Conservation (phyloP, 2,329 filamentous ascomycete genomes). For the Arthrobotrys megalospora region DNA sequence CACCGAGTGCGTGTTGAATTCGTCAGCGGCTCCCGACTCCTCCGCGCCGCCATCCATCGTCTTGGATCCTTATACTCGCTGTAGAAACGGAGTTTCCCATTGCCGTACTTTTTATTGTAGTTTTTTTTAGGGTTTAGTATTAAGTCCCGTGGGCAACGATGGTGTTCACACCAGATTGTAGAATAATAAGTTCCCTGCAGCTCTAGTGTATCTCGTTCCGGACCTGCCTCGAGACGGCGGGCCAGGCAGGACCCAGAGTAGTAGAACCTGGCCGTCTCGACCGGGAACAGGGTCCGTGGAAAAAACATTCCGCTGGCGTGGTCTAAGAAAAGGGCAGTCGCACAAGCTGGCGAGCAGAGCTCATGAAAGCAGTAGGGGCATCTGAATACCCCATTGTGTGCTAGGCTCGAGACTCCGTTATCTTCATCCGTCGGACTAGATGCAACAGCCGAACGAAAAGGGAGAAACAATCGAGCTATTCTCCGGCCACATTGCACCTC, state of each 20-base stretch:
- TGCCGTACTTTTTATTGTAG: conserved; percentile 1
- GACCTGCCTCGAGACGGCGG: neutral
- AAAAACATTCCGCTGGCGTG: conserved; percentile 41
- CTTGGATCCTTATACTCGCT: conserved; percentile 26
- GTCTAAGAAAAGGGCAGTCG: conserved; percentile 38
- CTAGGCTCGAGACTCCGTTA: neutral
- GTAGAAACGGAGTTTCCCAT: neutral
- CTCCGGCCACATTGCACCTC: conserved; percentile 6
- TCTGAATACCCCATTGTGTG: conserved; percentile 4
- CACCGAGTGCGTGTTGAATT: conserved; percentile 14
- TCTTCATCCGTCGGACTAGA: too few relatives aligned
- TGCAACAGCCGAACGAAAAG: neutral
- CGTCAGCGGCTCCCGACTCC: neutral
- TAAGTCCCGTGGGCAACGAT: conserved; percentile 46
- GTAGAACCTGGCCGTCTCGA: conserved; percentile 21
- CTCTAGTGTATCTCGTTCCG: neutral
- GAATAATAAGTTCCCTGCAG: conserved; percentile 32
- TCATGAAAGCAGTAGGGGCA: conserved; percentile 39
- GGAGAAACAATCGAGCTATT: conserved; percentile 16
- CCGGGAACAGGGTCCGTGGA: conserved; percentile 17
- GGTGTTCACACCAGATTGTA: conserved; percentile 49
- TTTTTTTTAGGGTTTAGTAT: conserved; percentile 11
- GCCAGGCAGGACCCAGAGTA: neutral
- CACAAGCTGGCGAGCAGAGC: conserved; percentile 30
- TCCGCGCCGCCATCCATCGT: conserved; percentile 21